Evolutionary conservation across 108 stramenopile species (phyloP), one percentile per base, ranked within the genome.

Genomic region (Chaetoceros muelleri): DNA sequence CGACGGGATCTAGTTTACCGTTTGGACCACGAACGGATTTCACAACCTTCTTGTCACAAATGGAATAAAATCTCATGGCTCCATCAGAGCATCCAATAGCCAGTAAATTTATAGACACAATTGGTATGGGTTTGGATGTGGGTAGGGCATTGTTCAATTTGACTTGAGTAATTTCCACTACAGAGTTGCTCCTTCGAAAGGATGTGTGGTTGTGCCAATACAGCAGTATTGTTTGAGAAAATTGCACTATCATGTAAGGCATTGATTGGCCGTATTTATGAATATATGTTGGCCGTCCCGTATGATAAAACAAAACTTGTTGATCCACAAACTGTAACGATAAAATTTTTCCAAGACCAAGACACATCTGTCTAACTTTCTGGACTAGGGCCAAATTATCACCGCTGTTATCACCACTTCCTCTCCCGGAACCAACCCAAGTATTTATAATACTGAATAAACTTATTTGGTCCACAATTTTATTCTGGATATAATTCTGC

Each of bases 1-100:
- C 69, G n/a, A 87, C 66, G 24, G 60, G 64, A 61, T 87, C 86
- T 31, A 58, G 69, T 27, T 70, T 74, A 0, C 72, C 70, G 24
- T 54, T 48, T 18, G 68, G 68, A 13, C 69, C 74, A 48, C 71
- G 67, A 22, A 73, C 66, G 13, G 74, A 73, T 48, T 83, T 73
- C 21, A 84, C 48, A 1, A 76, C 69, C 17, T 62, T 57, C 40
- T 66, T 57, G 19, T 44, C 44, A 13, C 58, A 55, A 57, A 75
- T 70, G 60, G 80, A 71, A 51, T 75, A 81, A 25, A 74, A 61
- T 48, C 74, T 69, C 60, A 87, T 46, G 18, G 48, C 66, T 44
- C 86, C 86, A 58, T 87, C 86, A 23, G 62, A 57, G 50, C 72
- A 78, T 17, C 77, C 82, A 48, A 83, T 62, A 10, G 81, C 30